Percentiles rank a stretch among this genome's conserved stretches.
These are phyloP conservation scores for Salix suchowensis DNA, from an alignment of 345 rosid species.

Conservation along the genomic window DNA sequence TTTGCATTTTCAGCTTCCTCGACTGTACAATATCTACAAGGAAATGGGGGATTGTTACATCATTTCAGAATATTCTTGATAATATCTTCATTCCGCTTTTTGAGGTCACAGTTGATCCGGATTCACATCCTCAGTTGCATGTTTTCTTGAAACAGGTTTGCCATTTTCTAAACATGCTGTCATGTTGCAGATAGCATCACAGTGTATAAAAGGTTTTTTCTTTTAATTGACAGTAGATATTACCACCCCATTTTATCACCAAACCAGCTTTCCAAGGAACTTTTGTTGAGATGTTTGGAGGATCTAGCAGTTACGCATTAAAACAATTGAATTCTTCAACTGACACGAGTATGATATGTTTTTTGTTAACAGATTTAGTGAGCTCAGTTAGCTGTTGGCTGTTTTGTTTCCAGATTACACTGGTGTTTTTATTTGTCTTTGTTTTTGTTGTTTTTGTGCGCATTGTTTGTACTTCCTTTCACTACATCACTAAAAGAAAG, in stretches of 20 bases:
- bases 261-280: background rate
- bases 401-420: background rate
- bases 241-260: background rate
- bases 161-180: background rate
- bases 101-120: conserved; percentile 96
- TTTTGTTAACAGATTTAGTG: background rate
- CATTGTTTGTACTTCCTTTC: background rate
- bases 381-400: background rate
- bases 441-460: background rate
- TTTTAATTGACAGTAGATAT: background rate
- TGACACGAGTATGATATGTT: background rate
- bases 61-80: conserved; percentile 97
- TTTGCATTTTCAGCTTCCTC: conserved; percentile 62
- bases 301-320: background rate
- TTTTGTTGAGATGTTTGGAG: background rate
- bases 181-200: background rate
- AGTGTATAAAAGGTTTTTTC: background rate
- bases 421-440: background rate
- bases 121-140: conserved; percentile 99
- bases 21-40: conserved; percentile 92
- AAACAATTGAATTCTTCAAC: background rate
- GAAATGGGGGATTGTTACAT: conserved; percentile 99
- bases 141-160: conserved; percentile 92
- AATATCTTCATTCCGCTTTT: conserved; percentile 94
- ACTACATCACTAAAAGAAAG: background rate